Percentiles rank a stretch among this genome's conserved stretches.
Evolutionary conservation across 805 yeast genomes (phyloP).

Genomic region (Yamadazyma sp.): DNA sequence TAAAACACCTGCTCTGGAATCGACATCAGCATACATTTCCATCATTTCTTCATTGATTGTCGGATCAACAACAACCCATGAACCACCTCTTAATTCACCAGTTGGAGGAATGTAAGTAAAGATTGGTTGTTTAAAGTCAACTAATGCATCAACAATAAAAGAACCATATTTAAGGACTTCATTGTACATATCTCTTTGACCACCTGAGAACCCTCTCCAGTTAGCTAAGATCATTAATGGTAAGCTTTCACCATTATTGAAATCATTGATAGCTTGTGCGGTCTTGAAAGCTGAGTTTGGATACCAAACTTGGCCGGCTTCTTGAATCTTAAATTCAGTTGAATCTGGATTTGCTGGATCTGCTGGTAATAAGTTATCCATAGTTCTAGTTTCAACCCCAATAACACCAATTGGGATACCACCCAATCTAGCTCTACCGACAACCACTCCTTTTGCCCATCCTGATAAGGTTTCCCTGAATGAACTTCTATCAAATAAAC

Average conservation of each 20-base stretch:
- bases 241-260: slow-evolving; percentile 96
- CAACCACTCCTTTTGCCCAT: slow-evolving; percentile 98
- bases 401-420: slow-evolving; percentile 99
- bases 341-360: slow-evolving; percentile 98
- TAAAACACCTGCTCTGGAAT: slow-evolving; percentile 94
- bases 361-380: slow-evolving; percentile 91
- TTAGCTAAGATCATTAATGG: slow-evolving; percentile 97
- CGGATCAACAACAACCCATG: slow-evolving; percentile 99
- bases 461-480: slow-evolving; percentile 96
- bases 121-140: slow-evolving; percentile 94
- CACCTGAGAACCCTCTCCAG: slow-evolving; percentile 99
- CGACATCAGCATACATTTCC: slow-evolving; percentile 99
- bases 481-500: slow-evolving; percentile 88
- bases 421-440: slow-evolving; percentile 97
- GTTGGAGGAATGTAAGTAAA: slow-evolving; percentile 96
- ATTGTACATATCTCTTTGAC: slow-evolving; percentile 99
- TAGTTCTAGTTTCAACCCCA: slow-evolving; percentile 88
- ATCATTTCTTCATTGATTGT: slow-evolving; percentile 94
- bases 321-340: slow-evolving; percentile 81
- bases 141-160: slow-evolving; percentile 93
- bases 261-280: slow-evolving; percentile 96
- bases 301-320: slow-evolving; percentile 99
- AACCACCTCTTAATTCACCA: slow-evolving; percentile 99
- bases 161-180: slow-evolving; percentile 98
- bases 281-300: slow-evolving; percentile 99